These are phyloP conservation scores for Clohesyomyces aquaticus DNA, from an alignment of 495 filamentous ascomycete species.

Conservation along the genomic window DNA sequence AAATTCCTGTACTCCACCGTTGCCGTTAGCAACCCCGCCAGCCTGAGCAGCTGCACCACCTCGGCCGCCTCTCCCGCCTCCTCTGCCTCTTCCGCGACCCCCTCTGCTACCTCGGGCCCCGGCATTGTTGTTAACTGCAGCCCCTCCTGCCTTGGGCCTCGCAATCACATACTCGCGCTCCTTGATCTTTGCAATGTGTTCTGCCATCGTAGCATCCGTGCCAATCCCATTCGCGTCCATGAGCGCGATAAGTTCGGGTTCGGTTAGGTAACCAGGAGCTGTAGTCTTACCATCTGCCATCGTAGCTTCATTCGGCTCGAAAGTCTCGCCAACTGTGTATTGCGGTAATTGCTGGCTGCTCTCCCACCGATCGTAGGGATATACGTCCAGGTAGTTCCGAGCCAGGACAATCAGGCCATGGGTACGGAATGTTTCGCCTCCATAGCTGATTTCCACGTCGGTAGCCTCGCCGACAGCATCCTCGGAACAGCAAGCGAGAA, in stretches of 20 bases:
- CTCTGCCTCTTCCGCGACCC: conserved; percentile 53
- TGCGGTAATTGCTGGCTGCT: conserved; percentile 80
- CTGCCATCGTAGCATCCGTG: conserved; percentile 98
- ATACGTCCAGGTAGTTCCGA: conserved; percentile 92
- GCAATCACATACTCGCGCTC: conserved; percentile 79
- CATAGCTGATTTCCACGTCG: conserved; percentile 82
- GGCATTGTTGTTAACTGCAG: conserved; percentile 44
- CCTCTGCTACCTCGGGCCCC: conserved; percentile 49
- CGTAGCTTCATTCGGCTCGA: conserved; percentile 86
- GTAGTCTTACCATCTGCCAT: conserved; percentile 86
- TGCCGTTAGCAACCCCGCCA: conserved; percentile 48
- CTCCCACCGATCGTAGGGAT: conserved; percentile 94
- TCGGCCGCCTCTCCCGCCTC: conserved; percentile 50
- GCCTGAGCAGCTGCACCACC: conserved; percentile 52
- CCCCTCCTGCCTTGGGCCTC: conserved; percentile 52
- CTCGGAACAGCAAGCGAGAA: conserved; percentile 94
- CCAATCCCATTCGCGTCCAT: conserved; percentile 99
- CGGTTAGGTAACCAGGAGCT: conserved; percentile 84
- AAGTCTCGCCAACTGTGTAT: conserved; percentile 76
- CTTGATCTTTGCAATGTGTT: conserved; percentile 95
- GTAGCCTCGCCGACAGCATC: conserved; percentile 85
- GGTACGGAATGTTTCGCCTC: conserved; percentile 77
- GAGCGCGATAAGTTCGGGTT: conserved; percentile 93
- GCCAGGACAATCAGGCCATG: conserved; percentile 84
- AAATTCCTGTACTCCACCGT: conserved; percentile 74